Evolutionary conservation across 495 filamentous ascomycete genomes (phyloP).

Genomic region (Hyaloscypha finlandica): DNA sequence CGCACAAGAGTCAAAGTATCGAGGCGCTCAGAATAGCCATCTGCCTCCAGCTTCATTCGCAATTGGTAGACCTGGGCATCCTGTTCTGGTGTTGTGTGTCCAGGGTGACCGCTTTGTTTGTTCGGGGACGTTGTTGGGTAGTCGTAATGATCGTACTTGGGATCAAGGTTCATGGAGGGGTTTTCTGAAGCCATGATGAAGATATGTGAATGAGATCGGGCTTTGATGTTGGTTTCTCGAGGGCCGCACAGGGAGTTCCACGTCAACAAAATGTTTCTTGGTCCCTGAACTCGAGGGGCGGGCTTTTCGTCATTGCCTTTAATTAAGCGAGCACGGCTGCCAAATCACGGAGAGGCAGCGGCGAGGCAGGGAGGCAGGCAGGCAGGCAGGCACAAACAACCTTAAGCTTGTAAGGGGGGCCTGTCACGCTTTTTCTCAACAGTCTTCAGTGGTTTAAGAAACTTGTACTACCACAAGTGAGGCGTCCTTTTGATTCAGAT

Average conservation of each 20-base stretch:
- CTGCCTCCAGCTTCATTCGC: constrained; percentile 77
- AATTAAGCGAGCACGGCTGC: neutral
- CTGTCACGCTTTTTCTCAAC: too few species aligned
- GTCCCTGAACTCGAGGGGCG: constrained; percentile 14
- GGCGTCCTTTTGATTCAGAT: neutral
- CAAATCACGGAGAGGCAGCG: neutral
- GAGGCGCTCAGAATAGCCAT: constrained; percentile 80
- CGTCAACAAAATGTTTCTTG: constrained; percentile 6
- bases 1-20: constrained; percentile 87
- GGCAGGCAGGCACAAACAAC: too few species aligned
- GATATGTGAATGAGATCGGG: constrained; percentile 6
- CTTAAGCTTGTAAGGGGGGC: too few species aligned
- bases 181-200: constrained; percentile 32
- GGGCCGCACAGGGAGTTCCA: neutral
- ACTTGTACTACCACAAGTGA: neutral
- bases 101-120: constrained; percentile 76
- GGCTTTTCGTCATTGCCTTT: constrained; percentile 7
- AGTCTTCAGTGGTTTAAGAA: too few species aligned
- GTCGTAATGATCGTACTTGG: constrained; percentile 96
- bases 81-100: constrained; percentile 83
- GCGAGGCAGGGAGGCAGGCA: neutral
- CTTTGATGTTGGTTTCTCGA: constrained; percentile 17
- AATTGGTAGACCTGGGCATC: constrained; percentile 89
- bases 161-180: constrained; percentile 60
- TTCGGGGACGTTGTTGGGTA: constrained; percentile 78